phyloP scores from a whole-genome alignment of 2,329 filamentous ascomycete species.

The Colletotrichum horii region DNA sequence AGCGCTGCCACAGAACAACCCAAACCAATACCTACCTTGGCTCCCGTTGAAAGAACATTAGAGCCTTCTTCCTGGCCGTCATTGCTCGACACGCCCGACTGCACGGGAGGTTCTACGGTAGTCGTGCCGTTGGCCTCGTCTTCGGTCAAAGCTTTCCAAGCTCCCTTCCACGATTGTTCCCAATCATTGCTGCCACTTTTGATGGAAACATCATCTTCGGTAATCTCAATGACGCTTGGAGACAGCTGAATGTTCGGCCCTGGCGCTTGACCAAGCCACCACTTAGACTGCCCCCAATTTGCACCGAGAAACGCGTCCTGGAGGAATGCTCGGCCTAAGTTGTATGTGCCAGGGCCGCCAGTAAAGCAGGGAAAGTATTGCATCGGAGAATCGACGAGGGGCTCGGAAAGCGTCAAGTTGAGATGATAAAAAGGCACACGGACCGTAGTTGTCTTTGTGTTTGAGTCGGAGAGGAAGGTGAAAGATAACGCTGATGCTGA shows the following conservation, averaged over 20 bases:
- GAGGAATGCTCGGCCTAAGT: conserved; percentile 49
- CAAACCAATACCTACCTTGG: not conserved
- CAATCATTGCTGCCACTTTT: conserved; percentile 32
- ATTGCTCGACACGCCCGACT: not conserved
- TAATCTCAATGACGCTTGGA: not conserved
- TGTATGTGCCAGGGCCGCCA: conserved; percentile 26
- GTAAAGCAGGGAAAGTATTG: conserved; percentile 50
- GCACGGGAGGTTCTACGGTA: not conserved
- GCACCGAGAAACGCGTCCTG: conserved; percentile 51
- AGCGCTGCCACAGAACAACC: not conserved
- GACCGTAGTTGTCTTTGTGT: conserved; percentile 27
- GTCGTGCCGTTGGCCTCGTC: conserved; percentile 17
- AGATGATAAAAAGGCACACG: conserved; percentile 34
- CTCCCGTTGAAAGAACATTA: not conserved
- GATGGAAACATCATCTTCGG: conserved; percentile 23
- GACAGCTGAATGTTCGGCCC: conserved; percentile 32
- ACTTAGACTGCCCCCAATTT: conserved; percentile 38
- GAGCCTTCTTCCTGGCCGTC: not conserved
- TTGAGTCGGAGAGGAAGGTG: conserved; percentile 36
- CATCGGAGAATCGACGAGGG: conserved; percentile 33
- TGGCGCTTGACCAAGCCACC: conserved; percentile 46
- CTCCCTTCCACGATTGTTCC: conserved; percentile 34
- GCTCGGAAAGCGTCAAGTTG: conserved; percentile 41
- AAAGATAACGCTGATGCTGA: conserved; percentile 47
- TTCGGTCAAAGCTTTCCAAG: conserved; percentile 31